These are phyloP conservation scores for Pichia sp. DNA, from an alignment of 1,139 yeast species.

Conservation along the genomic window DNA sequence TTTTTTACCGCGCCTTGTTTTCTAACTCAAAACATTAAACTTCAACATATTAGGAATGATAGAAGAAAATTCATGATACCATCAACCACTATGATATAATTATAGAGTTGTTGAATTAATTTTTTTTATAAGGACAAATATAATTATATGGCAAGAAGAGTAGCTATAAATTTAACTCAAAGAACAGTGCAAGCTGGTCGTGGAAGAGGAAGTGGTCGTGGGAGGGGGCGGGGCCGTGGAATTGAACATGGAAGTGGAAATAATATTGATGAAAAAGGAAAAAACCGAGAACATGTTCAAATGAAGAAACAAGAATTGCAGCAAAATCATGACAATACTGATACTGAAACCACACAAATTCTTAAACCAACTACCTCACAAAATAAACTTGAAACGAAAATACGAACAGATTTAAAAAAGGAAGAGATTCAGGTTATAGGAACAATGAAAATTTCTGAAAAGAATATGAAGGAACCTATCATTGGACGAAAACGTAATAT, in stretches of 20 bases:
- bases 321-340: background rate
- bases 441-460: background rate
- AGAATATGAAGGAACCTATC: background rate
- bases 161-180: slow-evolving; percentile 14
- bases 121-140: background rate
- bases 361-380: background rate
- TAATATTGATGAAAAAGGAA: background rate
- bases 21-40: background rate
- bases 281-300: background rate
- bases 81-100: too few relatives aligned
- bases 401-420: background rate
- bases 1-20: slow-evolving; percentile 3
- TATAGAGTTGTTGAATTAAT: too few relatives aligned
- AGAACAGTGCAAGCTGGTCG: background rate
- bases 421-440: too few relatives aligned
- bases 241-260: background rate
- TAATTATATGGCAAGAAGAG: slow-evolving; percentile 14
- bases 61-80: too few relatives aligned
- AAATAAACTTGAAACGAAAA: background rate
- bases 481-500: background rate
- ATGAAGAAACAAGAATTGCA: background rate
- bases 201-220: background rate
- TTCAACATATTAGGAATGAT: too few relatives aligned
- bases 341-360: too few relatives aligned
- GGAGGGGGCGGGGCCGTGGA: background rate